Conservation (phyloP, 2,329 filamentous ascomycete species). For the Cercospora sojina region DNA sequence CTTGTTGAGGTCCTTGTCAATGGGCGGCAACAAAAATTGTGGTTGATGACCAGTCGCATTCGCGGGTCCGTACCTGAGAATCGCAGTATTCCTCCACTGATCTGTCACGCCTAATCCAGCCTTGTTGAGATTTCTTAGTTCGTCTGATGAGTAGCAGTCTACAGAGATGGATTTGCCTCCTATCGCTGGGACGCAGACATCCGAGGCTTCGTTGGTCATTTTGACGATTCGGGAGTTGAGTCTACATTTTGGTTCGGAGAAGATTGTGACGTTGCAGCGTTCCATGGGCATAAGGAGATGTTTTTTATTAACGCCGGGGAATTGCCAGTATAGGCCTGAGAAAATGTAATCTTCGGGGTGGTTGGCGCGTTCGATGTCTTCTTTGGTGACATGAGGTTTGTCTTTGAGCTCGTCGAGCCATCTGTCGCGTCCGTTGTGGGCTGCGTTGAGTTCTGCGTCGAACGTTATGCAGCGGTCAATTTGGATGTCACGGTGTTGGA, state of each 20-base stretch:
- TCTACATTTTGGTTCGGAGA: slow-evolving; percentile 3
- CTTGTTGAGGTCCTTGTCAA: background rate
- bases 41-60: background rate
- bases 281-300: slow-evolving; percentile 1
- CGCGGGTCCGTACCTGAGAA: background rate
- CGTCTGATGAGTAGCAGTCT: background rate
- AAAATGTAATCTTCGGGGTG: slow-evolving; percentile 17
- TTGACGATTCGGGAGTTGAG: slow-evolving; percentile 2
- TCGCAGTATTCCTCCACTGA: slow-evolving; percentile 1
- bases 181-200: background rate
- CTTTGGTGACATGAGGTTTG: slow-evolving; percentile 3
- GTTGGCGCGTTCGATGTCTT: slow-evolving; percentile 11
- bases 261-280: slow-evolving; percentile 9
- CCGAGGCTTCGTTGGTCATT: slow-evolving; percentile 1
- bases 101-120: background rate
- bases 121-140: background rate
- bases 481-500: background rate
- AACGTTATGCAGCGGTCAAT: slow-evolving; percentile 1
- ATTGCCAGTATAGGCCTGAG: slow-evolving; percentile 3
- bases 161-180: background rate
- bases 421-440: background rate
- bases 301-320: background rate
- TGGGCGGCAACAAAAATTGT: background rate
- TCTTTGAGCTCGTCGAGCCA: background rate
- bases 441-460: background rate